A percentile compares a stretch with the other conserved stretches of the same genome.
Evolutionary conservation across 2,329 filamentous ascomycete genomes (phyloP).

Genomic region (Drechslerella coelobrocha): DNA sequence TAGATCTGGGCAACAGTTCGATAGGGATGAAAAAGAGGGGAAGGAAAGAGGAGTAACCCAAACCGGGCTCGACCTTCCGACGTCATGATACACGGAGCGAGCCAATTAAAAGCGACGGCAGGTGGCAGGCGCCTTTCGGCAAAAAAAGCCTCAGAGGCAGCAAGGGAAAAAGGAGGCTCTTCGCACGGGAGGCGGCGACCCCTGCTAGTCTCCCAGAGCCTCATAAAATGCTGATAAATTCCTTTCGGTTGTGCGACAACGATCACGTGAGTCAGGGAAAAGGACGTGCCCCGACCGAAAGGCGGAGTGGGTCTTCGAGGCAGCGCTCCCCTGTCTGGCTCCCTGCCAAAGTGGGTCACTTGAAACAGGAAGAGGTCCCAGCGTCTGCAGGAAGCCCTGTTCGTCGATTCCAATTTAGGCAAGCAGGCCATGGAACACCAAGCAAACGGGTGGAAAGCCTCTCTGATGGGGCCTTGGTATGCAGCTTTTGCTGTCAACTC

Average conservation of each 20-base stretch:
- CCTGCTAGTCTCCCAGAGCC: slow-evolving; percentile 47
- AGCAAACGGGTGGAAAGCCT: slow-evolving; percentile 23
- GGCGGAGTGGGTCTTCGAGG: too few relatives aligned
- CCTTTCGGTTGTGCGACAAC: slow-evolving; percentile 23
- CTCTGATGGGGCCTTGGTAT: slow-evolving; percentile 12
- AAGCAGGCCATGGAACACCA: slow-evolving; percentile 46
- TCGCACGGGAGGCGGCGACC: slow-evolving; percentile 33
- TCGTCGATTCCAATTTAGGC: slow-evolving; percentile 40
- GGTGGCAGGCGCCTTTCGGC: slow-evolving; percentile 27
- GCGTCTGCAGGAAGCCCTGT: slow-evolving; percentile 44
- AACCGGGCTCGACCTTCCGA: slow-evolving; percentile 3
- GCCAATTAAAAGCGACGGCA: slow-evolving; percentile 13
- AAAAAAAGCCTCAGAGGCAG: slow-evolving; percentile 35
- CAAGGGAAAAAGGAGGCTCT: slow-evolving; percentile 39
- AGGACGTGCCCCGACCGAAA: not conserved
- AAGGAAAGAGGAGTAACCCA: slow-evolving; percentile 9
- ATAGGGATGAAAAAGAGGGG: slow-evolving; percentile 11
- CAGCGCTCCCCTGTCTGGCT: slow-evolving; percentile 1
- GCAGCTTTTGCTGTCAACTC: slow-evolving; percentile 1
- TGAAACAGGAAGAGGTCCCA: slow-evolving; percentile 51
- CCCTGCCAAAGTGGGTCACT: slow-evolving; percentile 39
- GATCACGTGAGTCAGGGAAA: not conserved
- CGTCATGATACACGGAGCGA: slow-evolving; percentile 39
- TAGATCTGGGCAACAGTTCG: slow-evolving; percentile 24
- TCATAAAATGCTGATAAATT: slow-evolving; percentile 23